phyloP scores from a whole-genome alignment of 352 stramenopile species.

The Globisporangium iwayamae region DNA sequence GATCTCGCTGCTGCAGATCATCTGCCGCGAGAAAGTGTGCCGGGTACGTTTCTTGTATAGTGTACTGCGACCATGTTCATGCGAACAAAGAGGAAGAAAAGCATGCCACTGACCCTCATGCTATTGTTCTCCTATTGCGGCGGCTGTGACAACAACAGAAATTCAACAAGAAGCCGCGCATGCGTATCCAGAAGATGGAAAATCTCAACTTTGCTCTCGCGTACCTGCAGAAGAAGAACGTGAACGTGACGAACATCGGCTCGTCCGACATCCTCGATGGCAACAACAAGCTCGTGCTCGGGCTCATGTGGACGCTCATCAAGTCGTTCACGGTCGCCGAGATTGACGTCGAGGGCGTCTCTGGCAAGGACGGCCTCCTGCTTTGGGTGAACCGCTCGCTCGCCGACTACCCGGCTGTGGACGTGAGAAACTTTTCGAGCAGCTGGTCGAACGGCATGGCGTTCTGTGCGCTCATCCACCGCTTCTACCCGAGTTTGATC shows the following conservation, averaged over 20 bases:
- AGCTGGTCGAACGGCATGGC: slow-evolving; percentile 87
- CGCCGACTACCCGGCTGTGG: slow-evolving; percentile 76
- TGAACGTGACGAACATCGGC: slow-evolving; percentile 90
- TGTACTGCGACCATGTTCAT: neutral
- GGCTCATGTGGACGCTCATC: slow-evolving; percentile 92
- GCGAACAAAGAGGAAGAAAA: neutral
- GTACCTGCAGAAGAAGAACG: slow-evolving; percentile 86
- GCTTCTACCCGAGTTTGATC: slow-evolving; percentile 83
- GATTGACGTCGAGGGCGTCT: slow-evolving; percentile 88
- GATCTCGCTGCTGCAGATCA: slow-evolving; percentile 86
- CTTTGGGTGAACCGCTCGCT: slow-evolving; percentile 89
- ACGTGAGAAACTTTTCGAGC: slow-evolving; percentile 88
- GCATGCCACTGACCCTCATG: neutral
- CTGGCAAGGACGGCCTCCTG: slow-evolving; percentile 86
- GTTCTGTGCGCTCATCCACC: slow-evolving; percentile 90
- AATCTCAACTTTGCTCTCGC: slow-evolving; percentile 90
- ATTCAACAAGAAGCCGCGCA: slow-evolving; percentile 91
- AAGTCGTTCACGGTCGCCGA: slow-evolving; percentile 87
- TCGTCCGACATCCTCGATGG: slow-evolving; percentile 90
- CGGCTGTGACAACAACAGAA: slow-evolving; percentile 41
- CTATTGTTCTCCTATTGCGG: neutral
- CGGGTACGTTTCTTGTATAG: slow-evolving; percentile 41
- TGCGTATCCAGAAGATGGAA: slow-evolving; percentile 93
- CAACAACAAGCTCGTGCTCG: slow-evolving; percentile 90
- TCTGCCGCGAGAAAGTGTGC: slow-evolving; percentile 84